Conservation (phyloP, 306 rosid species). For the Quillaja saponaria region DNA sequence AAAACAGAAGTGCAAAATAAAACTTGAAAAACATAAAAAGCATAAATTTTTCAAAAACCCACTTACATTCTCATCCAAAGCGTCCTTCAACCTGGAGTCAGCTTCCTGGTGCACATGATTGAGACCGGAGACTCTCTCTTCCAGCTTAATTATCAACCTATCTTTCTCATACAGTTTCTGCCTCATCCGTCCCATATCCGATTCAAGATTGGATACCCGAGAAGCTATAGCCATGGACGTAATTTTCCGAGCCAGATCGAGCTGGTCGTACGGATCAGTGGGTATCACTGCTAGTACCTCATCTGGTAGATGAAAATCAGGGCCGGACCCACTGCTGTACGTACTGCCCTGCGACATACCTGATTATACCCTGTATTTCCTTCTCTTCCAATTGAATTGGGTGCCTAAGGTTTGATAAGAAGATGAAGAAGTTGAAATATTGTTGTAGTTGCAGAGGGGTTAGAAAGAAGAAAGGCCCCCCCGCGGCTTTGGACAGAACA, state of each 20-base stretch:
- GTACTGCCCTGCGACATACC: constrained; percentile 43
- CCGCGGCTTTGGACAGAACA: neutral
- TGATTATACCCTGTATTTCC: constrained; percentile 18
- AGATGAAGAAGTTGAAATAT: neutral
- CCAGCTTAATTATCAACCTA: constrained; percentile 48
- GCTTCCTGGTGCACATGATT: constrained; percentile 54
- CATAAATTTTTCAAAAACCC: no score
- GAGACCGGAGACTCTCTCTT: constrained; percentile 50
- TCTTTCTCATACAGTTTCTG: constrained; percentile 66
- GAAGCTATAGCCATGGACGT: constrained; percentile 95
- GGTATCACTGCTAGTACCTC: constrained; percentile 75
- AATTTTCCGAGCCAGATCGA: constrained; percentile 91
- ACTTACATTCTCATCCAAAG: constrained; percentile 63
- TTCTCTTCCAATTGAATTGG: neutral
- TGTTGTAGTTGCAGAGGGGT: neutral
- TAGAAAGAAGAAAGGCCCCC: neutral
- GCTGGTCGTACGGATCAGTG: constrained; percentile 83
- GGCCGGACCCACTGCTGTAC: constrained; percentile 23
- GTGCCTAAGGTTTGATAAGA: neutral
- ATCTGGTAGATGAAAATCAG: constrained; percentile 63
- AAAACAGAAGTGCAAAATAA: neutral
- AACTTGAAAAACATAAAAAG: neutral
- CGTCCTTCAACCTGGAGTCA: constrained; percentile 51
- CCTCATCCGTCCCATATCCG: constrained; percentile 59
- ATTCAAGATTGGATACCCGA: constrained; percentile 71